Conservation (phyloP, 306 rosid species). For the Betula pendula region DNA sequence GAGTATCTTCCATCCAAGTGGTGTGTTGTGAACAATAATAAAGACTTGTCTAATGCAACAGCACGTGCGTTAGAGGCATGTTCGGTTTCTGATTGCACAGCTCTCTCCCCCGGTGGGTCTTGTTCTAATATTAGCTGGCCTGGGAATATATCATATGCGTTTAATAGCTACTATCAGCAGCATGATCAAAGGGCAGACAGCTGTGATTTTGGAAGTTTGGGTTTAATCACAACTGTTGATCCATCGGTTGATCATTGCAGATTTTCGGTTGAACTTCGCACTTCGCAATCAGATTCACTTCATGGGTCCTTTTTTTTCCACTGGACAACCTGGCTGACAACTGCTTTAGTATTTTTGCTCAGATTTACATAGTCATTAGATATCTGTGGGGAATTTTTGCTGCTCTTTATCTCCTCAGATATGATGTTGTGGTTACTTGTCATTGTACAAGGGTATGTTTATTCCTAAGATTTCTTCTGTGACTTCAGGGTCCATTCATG, state of each 20-base stretch:
- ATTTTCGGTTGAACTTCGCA: constrained; percentile 68
- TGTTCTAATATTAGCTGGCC: constrained; percentile 88
- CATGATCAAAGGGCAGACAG: constrained; percentile 75
- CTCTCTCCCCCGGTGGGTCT: constrained; percentile 75
- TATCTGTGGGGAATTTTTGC: constrained; percentile 29
- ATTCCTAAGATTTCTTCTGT: background rate
- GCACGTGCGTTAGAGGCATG: constrained; percentile 68
- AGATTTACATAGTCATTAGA: constrained; percentile 30
- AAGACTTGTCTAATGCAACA: constrained; percentile 65
- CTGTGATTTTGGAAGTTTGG: constrained; percentile 77
- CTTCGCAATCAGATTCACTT: constrained; percentile 43
- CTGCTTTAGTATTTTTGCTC: constrained; percentile 33
- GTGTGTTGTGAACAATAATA: constrained; percentile 92
- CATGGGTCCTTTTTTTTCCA: constrained; percentile 22
- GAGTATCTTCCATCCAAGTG: constrained; percentile 79
- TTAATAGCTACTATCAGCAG: constrained; percentile 87
- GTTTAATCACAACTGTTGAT: constrained; percentile 84
- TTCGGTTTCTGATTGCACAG: constrained; percentile 70
- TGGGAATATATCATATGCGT: constrained; percentile 76
- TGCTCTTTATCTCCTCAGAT: constrained; percentile 25
- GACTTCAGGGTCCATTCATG: background rate
- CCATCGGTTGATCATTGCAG: constrained; percentile 73
- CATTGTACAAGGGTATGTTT: constrained; percentile 27
- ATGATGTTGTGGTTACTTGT: constrained; percentile 25
- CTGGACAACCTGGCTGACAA: constrained; percentile 37